Conservation (phyloP, 495 filamentous ascomycete species). For the Lasiosphaeriaceae sp. region DNA sequence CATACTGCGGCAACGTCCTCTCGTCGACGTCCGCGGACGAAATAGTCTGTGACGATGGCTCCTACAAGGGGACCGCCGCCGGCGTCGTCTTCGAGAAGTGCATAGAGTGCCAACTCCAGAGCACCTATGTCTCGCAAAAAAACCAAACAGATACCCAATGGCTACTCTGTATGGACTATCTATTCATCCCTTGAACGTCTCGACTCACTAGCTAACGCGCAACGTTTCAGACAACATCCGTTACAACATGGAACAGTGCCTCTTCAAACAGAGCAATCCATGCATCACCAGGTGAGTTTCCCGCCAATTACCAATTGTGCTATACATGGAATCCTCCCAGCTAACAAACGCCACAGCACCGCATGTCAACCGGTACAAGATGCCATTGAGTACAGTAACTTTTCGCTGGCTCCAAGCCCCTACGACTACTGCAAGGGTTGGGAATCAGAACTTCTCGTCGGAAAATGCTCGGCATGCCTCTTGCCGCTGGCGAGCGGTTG, state of each 20-base stretch:
- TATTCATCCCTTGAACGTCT: background rate
- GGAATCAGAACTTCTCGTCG: constrained; percentile 23
- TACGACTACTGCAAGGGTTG: constrained; percentile 42
- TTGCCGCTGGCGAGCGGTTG: constrained; percentile 10
- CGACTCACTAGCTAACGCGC: background rate
- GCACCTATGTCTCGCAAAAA: constrained; percentile 26
- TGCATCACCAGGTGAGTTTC: constrained; percentile 39
- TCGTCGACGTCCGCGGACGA: constrained; percentile 33
- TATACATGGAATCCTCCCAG: background rate
- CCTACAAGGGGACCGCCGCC: constrained; percentile 19
- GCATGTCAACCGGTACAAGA: constrained; percentile 36
- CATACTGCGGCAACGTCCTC: constrained; percentile 43
- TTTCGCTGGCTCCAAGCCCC: constrained; percentile 25
- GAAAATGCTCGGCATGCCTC: constrained; percentile 39
- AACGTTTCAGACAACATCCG: constrained; percentile 41
- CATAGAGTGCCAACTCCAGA: constrained; percentile 39
- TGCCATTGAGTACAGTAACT: constrained; percentile 35
- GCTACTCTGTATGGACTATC: constrained; percentile 34
- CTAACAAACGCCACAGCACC: constrained; percentile 27
- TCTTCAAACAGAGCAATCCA: constrained; percentile 36
- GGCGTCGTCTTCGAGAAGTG: constrained; percentile 41
- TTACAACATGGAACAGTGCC: constrained; percentile 35
- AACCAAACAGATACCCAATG: constrained; percentile 35
- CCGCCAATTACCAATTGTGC: background rate
- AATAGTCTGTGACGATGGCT: constrained; percentile 33